Conservation (phyloP, 1,284 basidiomycete species). For the Chondrostereum purpureum region DNA sequence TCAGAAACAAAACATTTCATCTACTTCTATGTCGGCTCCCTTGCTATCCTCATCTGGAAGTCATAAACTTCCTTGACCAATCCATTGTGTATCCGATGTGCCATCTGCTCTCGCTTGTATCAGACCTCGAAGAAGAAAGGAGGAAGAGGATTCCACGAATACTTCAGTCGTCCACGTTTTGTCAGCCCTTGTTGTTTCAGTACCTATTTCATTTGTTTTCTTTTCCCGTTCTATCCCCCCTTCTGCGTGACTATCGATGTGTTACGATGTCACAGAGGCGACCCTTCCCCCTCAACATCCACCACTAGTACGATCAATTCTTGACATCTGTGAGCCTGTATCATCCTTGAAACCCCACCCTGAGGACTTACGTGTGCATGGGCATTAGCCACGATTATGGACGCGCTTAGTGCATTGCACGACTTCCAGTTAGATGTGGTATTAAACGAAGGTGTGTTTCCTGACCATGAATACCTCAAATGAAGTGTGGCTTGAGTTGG, state of each 20-base stretch:
- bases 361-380: no score
- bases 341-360: no score
- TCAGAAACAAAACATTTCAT: slow-evolving; percentile 95
- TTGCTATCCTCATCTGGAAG: slow-evolving; percentile 93
- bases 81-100: slow-evolving; percentile 7
- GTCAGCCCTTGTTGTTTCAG: neutral
- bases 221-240: neutral
- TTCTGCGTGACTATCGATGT: neutral
- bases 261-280: neutral
- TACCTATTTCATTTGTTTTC: neutral
- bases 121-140: slow-evolving; percentile 1
- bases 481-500: no score
- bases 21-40: slow-evolving; percentile 89
- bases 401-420: slow-evolving; percentile 18
- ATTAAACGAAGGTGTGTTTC: slow-evolving; percentile 45
- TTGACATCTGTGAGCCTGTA: no score
- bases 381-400: no score
- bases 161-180: neutral
- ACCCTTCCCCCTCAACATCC: slow-evolving; percentile 34
- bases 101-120: slow-evolving; percentile 22
- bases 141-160: neutral
- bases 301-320: no score
- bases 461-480: no score
- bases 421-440: slow-evolving; percentile 44
- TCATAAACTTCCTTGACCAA: slow-evolving; percentile 42